Conservation (phyloP, 192 early-diverging fungal species). For the Coemansia sp. region DNA sequence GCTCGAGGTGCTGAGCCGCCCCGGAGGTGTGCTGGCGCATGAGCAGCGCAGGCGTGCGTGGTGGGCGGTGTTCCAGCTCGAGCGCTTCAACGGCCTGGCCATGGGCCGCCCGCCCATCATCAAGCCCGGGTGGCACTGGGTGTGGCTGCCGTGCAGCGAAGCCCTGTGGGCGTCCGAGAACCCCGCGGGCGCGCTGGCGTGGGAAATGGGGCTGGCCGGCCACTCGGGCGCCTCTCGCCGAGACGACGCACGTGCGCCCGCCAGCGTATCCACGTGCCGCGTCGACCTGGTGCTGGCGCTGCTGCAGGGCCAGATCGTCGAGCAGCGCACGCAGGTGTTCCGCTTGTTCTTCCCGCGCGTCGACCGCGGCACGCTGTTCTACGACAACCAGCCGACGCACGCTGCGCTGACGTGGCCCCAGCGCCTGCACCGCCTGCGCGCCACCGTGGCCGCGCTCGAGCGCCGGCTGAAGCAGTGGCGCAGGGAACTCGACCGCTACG, state of each 20-base stretch:
- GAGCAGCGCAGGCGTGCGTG: slow-evolving; percentile 46
- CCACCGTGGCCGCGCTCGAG: slow-evolving; percentile 24
- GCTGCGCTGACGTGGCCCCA: slow-evolving; percentile 21
- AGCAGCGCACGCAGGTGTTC: slow-evolving; percentile 50
- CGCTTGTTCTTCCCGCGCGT: slow-evolving; percentile 50
- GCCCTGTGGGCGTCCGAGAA: slow-evolving; percentile 37
- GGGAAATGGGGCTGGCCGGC: slow-evolving; percentile 41
- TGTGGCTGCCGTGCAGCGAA: slow-evolving; percentile 50
- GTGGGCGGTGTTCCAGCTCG: slow-evolving; percentile 50
- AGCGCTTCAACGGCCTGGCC: slow-evolving; percentile 49
- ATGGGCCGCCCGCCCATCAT: slow-evolving; percentile 52
- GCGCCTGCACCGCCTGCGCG: slow-evolving; percentile 20
- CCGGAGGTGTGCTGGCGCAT: slow-evolving; percentile 39
- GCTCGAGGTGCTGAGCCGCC: slow-evolving; percentile 43
- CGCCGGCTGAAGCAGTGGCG: slow-evolving; percentile 48
- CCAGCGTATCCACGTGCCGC: slow-evolving; percentile 33
- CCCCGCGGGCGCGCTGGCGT: slow-evolving; percentile 32
- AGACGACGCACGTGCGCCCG: neutral
- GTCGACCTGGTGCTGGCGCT: slow-evolving; percentile 42
- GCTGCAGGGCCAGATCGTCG: slow-evolving; percentile 47
- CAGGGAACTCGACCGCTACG: slow-evolving; percentile 37
- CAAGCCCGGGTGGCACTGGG: slow-evolving; percentile 54
- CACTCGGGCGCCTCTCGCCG: too few relatives aligned
- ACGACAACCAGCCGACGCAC: slow-evolving; percentile 50
- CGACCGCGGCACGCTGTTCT: slow-evolving; percentile 45